Evolutionary conservation across 352 stramenopile species (phyloP).

Genomic region (Phytophthora boehmeriae): DNA sequence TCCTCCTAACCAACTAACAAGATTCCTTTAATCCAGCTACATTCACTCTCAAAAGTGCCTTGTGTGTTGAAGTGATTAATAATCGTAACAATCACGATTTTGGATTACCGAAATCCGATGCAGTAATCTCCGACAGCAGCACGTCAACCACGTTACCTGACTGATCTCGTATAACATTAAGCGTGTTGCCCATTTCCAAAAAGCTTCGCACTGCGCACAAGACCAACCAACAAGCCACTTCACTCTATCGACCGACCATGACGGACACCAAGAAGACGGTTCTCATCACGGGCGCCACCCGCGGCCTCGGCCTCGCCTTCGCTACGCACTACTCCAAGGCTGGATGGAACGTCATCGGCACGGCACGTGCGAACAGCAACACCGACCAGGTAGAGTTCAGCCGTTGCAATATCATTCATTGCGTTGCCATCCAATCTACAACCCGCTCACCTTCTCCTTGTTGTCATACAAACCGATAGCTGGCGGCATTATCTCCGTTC

Average conservation of each 20-base stretch:
- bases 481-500: constrained; percentile 18
- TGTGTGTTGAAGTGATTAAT: too few relatives aligned
- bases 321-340: neutral
- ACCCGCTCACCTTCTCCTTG: neutral
- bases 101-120: too few relatives aligned
- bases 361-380: neutral
- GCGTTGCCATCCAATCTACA: too few relatives aligned
- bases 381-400: neutral
- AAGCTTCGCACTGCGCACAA: neutral
- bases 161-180: too few relatives aligned
- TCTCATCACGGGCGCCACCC: neutral
- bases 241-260: neutral
- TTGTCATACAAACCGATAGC: neutral
- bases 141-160: too few relatives aligned
- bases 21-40: too few relatives aligned
- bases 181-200: neutral
- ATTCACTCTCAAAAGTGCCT: too few relatives aligned
- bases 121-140: too few relatives aligned
- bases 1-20: too few relatives aligned
- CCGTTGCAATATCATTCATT: neutral
- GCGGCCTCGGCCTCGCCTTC: neutral
- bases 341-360: constrained; percentile 1
- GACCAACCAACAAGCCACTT: neutral
- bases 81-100: too few relatives aligned
- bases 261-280: neutral